Conservation (phyloP, 2,329 filamentous ascomycete genomes). For the Hawksworthiomyces lignivorus region DNA sequence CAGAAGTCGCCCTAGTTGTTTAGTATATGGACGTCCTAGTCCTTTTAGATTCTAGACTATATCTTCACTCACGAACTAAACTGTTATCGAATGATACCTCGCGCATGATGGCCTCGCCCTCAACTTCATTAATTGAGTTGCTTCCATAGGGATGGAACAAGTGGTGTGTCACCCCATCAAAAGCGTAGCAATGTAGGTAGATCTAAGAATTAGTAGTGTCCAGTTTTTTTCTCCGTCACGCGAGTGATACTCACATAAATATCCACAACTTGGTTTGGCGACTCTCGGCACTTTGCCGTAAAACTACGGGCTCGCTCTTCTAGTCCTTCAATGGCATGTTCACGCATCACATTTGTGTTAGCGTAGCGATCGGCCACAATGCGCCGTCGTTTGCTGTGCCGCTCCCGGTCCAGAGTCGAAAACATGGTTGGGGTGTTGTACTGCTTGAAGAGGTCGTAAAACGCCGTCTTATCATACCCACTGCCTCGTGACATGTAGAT, state of each 20-base stretch:
- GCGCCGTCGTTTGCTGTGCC: conserved; percentile 56
- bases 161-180: conserved; percentile 61
- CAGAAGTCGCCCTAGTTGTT: conserved; percentile 46
- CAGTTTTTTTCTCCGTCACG: too few species aligned
- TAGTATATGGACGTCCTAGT: not conserved
- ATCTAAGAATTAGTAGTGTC: not conserved
- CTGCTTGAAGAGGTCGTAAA: conserved; percentile 52
- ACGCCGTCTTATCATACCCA: conserved; percentile 58
- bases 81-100: conserved; percentile 61
- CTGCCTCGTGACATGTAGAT: conserved; percentile 56
- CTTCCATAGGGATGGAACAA: conserved; percentile 60
- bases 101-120: conserved; percentile 59
- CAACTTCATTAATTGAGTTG: conserved; percentile 43
- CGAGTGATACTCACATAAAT: conserved; percentile 43
- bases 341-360: conserved; percentile 56
- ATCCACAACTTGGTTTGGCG: conserved; percentile 41
- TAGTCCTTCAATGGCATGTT: conserved; percentile 47
- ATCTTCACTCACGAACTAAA: conserved; percentile 49
- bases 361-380: conserved; percentile 59
- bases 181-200: conserved; percentile 56
- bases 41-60: too few species aligned
- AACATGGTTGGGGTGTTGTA: conserved; percentile 53
- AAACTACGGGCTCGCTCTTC: conserved; percentile 48
- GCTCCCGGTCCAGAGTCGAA: conserved; percentile 39
- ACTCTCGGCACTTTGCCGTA: conserved; percentile 40